Evolutionary conservation across 2,329 filamentous ascomycete species (phyloP).

Genomic region (Ophiostoma ips): DNA sequence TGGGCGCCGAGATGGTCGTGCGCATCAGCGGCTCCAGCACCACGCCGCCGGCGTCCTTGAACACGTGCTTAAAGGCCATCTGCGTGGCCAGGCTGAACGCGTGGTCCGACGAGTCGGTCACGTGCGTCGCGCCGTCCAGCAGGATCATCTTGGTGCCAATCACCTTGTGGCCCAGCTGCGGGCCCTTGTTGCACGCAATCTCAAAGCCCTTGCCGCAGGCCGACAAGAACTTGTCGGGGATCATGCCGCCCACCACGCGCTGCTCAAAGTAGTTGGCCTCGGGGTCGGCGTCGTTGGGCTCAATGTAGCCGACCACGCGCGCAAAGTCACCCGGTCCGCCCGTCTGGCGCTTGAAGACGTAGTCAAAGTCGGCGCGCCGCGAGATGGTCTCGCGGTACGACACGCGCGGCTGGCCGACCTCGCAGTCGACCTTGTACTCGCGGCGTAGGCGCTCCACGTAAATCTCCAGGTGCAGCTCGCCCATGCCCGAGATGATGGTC

Average conservation of each 20-base stretch:
- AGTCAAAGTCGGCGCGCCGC: slow-evolving; percentile 70
- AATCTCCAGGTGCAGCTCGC: slow-evolving; percentile 90
- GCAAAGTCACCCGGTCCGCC: slow-evolving; percentile 94
- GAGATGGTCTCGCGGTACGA: slow-evolving; percentile 93
- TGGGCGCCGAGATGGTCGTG: slow-evolving; percentile 87
- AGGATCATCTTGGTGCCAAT: slow-evolving; percentile 83
- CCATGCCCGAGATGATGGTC: slow-evolving; percentile 98
- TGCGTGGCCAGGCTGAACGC: slow-evolving; percentile 90
- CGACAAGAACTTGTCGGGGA: slow-evolving; percentile 89
- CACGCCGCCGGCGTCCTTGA: slow-evolving; percentile 64
- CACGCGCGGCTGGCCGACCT: slow-evolving; percentile 92
- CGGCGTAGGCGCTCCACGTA: slow-evolving; percentile 94
- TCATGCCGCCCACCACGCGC: slow-evolving; percentile 75
- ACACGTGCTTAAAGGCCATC: slow-evolving; percentile 92
- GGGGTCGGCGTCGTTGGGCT: slow-evolving; percentile 55
- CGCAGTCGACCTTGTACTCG: slow-evolving; percentile 92
- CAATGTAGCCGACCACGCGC: slow-evolving; percentile 80
- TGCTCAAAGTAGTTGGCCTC: slow-evolving; percentile 73
- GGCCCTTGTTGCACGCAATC: slow-evolving; percentile 67
- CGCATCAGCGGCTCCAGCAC: slow-evolving; percentile 97
- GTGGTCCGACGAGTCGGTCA: slow-evolving; percentile 94
- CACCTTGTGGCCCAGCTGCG: slow-evolving; percentile 83
- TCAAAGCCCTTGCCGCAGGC: slow-evolving; percentile 95
- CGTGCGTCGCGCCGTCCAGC: slow-evolving; percentile 92
- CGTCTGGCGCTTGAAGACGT: slow-evolving; percentile 85